A percentile compares a stretch with the other conserved stretches of the same genome.
phyloP scores from a whole-genome alignment of 2,329 filamentous ascomycete genomes.

The Dryadomyces sulphureus region DNA sequence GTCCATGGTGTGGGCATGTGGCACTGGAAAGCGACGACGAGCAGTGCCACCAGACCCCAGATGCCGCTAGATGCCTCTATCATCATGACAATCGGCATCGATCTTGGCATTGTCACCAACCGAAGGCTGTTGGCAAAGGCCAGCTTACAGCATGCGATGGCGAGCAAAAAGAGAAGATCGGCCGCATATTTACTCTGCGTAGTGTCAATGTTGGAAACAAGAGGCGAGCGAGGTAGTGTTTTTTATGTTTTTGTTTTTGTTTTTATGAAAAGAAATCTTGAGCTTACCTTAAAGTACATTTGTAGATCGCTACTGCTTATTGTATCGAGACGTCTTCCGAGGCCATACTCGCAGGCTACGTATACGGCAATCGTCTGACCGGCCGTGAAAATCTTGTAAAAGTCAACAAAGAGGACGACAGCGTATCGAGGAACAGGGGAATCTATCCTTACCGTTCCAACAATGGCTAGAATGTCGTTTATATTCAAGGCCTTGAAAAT shows the following conservation, averaged over 20 bases:
- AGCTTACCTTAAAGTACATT: constrained; percentile 1
- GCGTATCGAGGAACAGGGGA: neutral
- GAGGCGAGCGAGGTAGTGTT: neutral
- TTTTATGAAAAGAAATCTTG: too few relatives aligned
- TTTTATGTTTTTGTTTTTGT: too few relatives aligned
- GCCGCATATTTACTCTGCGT: constrained; percentile 2
- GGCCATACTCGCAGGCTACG: constrained; percentile 1
- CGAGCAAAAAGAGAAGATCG: constrained; percentile 1
- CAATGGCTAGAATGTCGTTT: neutral
- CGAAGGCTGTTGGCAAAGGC: constrained; percentile 2
- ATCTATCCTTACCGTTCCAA: neutral
- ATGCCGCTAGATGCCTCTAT: neutral
- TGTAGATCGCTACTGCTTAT: neutral
- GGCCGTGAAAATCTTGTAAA: neutral
- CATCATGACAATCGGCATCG: neutral
- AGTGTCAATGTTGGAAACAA: neutral
- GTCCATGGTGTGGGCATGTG: neutral
- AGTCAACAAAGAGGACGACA: neutral
- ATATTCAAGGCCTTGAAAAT: neutral
- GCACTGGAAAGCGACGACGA: constrained; percentile 4
- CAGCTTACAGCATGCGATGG: neutral
- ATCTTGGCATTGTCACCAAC: neutral
- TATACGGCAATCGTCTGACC: constrained; percentile 2
- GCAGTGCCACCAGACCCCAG: neutral
- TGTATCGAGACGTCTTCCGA: neutral